phyloP scores from a whole-genome alignment of 768 basidiomycete genomes.

The Lentinula sp. region DNA sequence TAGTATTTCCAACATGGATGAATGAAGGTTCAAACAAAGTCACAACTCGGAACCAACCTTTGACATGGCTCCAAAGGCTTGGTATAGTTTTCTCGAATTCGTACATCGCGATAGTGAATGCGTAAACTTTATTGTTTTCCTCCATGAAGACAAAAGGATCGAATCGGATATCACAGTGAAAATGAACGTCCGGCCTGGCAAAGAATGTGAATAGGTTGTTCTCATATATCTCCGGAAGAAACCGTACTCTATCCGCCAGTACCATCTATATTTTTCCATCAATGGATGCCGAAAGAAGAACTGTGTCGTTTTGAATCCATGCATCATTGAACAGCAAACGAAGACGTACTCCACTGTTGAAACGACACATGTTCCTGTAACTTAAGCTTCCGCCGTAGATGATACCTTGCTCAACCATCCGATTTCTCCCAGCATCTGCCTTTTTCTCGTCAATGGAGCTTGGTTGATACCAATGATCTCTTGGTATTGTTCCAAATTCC shows the following conservation, averaged over 20 bases:
- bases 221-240: background rate
- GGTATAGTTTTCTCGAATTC: constrained; percentile 78
- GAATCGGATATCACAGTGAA: constrained; percentile 62
- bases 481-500: constrained; percentile 51
- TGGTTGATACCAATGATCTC: constrained; percentile 66
- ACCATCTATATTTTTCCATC: constrained; percentile 66
- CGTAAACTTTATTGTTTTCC: constrained; percentile 66
- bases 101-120: constrained; percentile 70
- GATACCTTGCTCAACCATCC: constrained; percentile 30
- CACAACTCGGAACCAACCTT: constrained; percentile 33
- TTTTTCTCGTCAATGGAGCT: constrained; percentile 66
- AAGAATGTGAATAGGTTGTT: constrained; percentile 20
- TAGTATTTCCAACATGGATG: constrained; percentile 13
- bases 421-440: constrained; percentile 28
- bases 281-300: constrained; percentile 75
- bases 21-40: constrained; percentile 1
- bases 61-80: constrained; percentile 68
- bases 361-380: constrained; percentile 76
- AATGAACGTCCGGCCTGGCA: constrained; percentile 59
- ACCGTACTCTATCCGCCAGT: constrained; percentile 45
- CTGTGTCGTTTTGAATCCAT: constrained; percentile 25
- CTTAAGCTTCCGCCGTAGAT: constrained; percentile 41
- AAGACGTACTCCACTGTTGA: constrained; percentile 54
- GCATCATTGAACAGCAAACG: constrained; percentile 18
- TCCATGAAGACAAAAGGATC: constrained; percentile 77